Evolutionary conservation across 805 yeast genomes (phyloP).

Genomic region (Candida nonsorbophila): DNA sequence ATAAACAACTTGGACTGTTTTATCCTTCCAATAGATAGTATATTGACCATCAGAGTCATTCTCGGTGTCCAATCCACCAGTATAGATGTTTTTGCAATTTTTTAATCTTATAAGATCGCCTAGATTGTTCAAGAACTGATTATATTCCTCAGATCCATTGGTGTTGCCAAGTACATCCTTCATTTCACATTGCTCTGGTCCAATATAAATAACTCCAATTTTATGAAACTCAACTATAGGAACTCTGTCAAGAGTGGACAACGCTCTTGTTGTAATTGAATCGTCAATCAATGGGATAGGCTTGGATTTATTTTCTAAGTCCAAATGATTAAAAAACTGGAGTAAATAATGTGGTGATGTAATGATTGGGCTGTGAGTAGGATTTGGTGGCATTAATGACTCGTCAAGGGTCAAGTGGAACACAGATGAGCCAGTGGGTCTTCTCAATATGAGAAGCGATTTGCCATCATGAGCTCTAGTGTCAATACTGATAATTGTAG

Average conservation of each 20-base stretch:
- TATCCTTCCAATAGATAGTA: constrained; percentile 69
- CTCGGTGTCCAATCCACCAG: constrained; percentile 77
- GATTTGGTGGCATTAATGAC: constrained; percentile 27
- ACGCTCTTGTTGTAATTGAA: constrained; percentile 39
- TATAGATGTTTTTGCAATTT: constrained; percentile 48
- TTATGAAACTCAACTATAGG: constrained; percentile 78
- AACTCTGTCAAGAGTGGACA: constrained; percentile 62
- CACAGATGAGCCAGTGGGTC: constrained; percentile 61
- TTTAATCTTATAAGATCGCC: constrained; percentile 60
- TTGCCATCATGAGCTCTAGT: constrained; percentile 50
- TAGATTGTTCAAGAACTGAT: constrained; percentile 50
- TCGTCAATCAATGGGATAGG: constrained; percentile 53
- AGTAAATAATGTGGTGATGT: constrained; percentile 45
- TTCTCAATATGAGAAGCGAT: constrained; percentile 46
- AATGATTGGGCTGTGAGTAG: too few relatives aligned
- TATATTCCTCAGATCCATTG: constrained; percentile 60
- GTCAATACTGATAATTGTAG: constrained; percentile 50
- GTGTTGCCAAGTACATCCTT: constrained; percentile 58
- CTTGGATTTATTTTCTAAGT: constrained; percentile 21
- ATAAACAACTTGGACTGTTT: constrained; percentile 64
- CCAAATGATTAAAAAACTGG: constrained; percentile 46
- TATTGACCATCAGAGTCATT: constrained; percentile 69
- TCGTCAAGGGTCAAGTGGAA: constrained; percentile 41
- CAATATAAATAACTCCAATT: constrained; percentile 73
- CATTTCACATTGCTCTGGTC: constrained; percentile 60